Evolutionary conservation across 495 filamentous ascomycete genomes (phyloP).

Genomic region (Aspergillus bertholletiae): DNA sequence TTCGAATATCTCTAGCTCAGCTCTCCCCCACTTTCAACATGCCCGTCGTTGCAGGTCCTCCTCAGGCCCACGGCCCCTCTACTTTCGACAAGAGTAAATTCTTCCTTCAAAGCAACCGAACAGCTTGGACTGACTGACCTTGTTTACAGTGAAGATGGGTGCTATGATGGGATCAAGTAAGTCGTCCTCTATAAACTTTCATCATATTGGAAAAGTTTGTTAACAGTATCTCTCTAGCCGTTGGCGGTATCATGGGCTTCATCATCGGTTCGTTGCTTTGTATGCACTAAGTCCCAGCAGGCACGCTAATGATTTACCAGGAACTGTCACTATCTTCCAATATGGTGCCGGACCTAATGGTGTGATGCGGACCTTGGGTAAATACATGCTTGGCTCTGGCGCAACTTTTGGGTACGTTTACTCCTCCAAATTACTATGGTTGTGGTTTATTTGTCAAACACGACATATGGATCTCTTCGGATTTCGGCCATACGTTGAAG

Average conservation of each 20-base stretch:
- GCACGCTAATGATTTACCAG: constrained; percentile 40
- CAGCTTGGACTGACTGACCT: constrained; percentile 18
- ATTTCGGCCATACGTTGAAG: background rate
- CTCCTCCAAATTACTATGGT: background rate
- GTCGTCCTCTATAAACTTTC: constrained; percentile 33
- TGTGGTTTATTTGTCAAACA: background rate
- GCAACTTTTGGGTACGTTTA: constrained; percentile 85
- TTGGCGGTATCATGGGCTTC: constrained; percentile 94
- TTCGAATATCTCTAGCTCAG: too few species aligned
- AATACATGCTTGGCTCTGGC: constrained; percentile 97
- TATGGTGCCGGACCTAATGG: constrained; percentile 92
- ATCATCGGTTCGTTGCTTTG: constrained; percentile 73
- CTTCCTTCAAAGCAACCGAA: background rate
- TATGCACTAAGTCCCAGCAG: background rate
- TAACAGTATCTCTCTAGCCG: constrained; percentile 56
- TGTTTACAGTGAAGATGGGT: constrained; percentile 83
- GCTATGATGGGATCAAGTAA: constrained; percentile 96
- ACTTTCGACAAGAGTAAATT: constrained; percentile 88
- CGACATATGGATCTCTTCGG: background rate
- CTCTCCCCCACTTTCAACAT: constrained; percentile 38
- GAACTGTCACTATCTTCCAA: constrained; percentile 88
- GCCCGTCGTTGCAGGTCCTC: constrained; percentile 64
- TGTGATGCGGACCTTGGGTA: constrained; percentile 85
- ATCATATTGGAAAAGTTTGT: constrained; percentile 9
- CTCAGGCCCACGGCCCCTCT: constrained; percentile 63